Evolutionary conservation across 2,329 filamentous ascomycete genomes (phyloP).

Genomic region (Biscogniauxia mediterranea): DNA sequence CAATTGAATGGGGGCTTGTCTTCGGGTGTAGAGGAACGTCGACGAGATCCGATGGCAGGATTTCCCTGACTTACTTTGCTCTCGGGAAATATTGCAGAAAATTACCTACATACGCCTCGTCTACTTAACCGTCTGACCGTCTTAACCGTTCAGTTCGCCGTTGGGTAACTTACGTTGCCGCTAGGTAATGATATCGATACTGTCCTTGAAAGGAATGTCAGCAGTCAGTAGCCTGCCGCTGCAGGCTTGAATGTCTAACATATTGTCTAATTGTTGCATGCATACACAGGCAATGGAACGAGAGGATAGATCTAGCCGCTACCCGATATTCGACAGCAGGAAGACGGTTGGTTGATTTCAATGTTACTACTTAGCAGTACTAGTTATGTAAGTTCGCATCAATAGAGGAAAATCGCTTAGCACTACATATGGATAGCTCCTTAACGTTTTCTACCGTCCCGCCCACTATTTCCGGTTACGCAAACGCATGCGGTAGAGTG

Average conservation of each 20-base stretch:
- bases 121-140: slow-evolving; percentile 18
- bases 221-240: slow-evolving; percentile 12
- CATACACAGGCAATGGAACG: background rate
- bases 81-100: slow-evolving; percentile 11
- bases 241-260: background rate
- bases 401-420: no score
- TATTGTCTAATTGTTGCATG: background rate
- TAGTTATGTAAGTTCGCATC: no score
- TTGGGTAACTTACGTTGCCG: slow-evolving; percentile 11
- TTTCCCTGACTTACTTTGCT: slow-evolving; percentile 11
- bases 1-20: background rate
- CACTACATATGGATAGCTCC: no score
- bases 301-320: background rate
- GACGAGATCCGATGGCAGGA: slow-evolving; percentile 1
- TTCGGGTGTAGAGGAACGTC: background rate
- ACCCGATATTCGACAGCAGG: background rate
- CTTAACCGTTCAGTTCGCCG: slow-evolving; percentile 16
- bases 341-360: no score
- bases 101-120: background rate
- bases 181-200: slow-evolving; percentile 2
- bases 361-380: no score
- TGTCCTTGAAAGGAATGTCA: background rate
- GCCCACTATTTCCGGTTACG: background rate
- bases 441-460: background rate
- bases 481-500: background rate